Percentiles rank a stretch among this genome's conserved stretches.
Evolutionary conservation across 192 early-diverging fungal species (phyloP).

Genomic region (Coemansia sp.): DNA sequence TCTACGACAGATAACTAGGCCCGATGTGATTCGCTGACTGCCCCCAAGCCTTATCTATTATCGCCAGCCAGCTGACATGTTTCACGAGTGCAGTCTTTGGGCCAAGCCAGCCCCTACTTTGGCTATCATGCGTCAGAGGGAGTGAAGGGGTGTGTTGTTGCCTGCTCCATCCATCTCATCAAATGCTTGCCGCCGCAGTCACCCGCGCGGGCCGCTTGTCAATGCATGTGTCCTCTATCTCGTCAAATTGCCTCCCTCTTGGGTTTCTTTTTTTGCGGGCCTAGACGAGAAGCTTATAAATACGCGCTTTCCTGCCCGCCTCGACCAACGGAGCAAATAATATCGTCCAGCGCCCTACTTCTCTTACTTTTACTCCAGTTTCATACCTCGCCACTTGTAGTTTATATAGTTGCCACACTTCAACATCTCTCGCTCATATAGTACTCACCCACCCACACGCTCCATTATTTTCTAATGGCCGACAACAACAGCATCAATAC

Average conservation of each 20-base stretch:
- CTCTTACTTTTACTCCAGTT: background rate
- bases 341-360: background rate
- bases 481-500: conserved; percentile 17
- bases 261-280: background rate
- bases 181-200: conserved; percentile 1
- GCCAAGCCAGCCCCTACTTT: background rate
- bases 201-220: conserved; percentile 4
- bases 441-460: background rate
- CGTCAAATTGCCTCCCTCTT: background rate
- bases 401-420: background rate
- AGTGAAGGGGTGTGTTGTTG: background rate
- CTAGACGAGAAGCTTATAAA: background rate
- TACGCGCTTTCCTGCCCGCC: background rate
- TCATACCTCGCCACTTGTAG: background rate
- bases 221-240: background rate
- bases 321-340: background rate
- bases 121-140: background rate
- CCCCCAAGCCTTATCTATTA: background rate
- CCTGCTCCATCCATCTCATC: background rate
- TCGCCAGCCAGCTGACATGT: conserved; percentile 1
- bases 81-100: background rate
- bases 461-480: conserved; percentile 3
- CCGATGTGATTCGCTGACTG: background rate
- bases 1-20: background rate
- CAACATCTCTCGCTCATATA: background rate